Evolutionary conservation across 345 rosid genomes (phyloP).

Genomic region (Raphanus raphanistrum): DNA sequence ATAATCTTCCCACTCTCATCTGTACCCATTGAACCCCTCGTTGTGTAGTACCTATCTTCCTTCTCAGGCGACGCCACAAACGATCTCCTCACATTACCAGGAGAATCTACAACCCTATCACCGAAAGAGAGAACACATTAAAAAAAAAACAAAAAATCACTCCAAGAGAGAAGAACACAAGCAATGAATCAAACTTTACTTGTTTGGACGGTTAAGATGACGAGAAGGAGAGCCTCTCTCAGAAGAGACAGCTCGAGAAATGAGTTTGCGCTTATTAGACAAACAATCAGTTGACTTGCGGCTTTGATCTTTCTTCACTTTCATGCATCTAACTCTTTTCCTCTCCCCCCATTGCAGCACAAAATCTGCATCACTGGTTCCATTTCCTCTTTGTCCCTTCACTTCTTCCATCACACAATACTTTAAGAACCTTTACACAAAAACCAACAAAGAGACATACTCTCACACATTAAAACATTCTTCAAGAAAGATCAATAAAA

Average conservation of each 20-base stretch:
- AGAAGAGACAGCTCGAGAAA: conserved; percentile 43
- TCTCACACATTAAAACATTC: conserved; percentile 6
- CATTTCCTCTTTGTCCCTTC: conserved; percentile 52
- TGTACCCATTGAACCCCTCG: conserved; percentile 71
- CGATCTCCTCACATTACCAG: conserved; percentile 51
- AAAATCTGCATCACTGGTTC: conserved; percentile 67
- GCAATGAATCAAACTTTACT: conserved; percentile 39
- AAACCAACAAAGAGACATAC: conserved; percentile 15
- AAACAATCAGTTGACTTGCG: conserved; percentile 53
- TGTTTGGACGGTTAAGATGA: conserved; percentile 48
- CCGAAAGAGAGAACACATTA: conserved; percentile 6
- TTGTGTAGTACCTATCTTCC: conserved; percentile 78
- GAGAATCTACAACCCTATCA: conserved; percentile 53
- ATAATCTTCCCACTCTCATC: conserved; percentile 64
- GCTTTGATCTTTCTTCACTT: conserved; percentile 61
- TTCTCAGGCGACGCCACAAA: conserved; percentile 59
- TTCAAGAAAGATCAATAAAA: not conserved
- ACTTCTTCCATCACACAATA: conserved; percentile 59
- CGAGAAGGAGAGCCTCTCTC: conserved; percentile 60
- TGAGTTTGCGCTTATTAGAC: conserved; percentile 57
- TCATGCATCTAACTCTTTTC: conserved; percentile 81
- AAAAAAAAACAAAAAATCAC: conserved; percentile 2
- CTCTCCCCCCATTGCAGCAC: conserved; percentile 89
- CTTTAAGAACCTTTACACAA: conserved; percentile 24
- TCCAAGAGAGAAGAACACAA: not conserved